These are phyloP conservation scores for Nicotiana tabacum DNA, from an alignment of 257 asterid genomes.

Conservation along the genomic window DNA sequence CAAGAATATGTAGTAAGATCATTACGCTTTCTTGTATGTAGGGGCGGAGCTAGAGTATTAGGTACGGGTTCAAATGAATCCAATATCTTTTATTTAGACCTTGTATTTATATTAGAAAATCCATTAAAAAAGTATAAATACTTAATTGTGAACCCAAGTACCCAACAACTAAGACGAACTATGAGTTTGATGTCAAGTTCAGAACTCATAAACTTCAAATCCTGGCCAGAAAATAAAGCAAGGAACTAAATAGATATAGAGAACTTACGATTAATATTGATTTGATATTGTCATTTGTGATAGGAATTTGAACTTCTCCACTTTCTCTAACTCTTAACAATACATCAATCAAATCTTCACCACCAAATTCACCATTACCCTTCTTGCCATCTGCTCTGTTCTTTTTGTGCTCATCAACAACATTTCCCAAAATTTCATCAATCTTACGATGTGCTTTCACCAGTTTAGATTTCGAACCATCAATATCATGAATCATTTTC, in stretches of 20 bases:
- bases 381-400: background rate
- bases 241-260: background rate
- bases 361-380: background rate
- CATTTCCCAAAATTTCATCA: slow-evolving; percentile 1
- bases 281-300: slow-evolving; percentile 15
- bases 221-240: no score
- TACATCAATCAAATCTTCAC: slow-evolving; percentile 16
- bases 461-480: background rate
- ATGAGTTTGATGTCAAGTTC: no score
- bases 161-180: no score
- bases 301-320: slow-evolving; percentile 3
- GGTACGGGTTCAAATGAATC: no score
- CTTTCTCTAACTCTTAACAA: slow-evolving; percentile 4
- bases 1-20: no score
- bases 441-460: background rate
- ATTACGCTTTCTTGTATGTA: no score
- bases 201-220: no score
- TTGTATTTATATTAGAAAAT: no score
- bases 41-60: no score
- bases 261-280: slow-evolving; percentile 11
- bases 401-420: slow-evolving; percentile 12
- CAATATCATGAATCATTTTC: background rate
- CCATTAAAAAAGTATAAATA: no score
- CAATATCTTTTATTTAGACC: no score
- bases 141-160: no score